Base-by-base conservation (phyloP, 2,329 filamentous ascomycete species). In the Alternaria sp. region DNA sequence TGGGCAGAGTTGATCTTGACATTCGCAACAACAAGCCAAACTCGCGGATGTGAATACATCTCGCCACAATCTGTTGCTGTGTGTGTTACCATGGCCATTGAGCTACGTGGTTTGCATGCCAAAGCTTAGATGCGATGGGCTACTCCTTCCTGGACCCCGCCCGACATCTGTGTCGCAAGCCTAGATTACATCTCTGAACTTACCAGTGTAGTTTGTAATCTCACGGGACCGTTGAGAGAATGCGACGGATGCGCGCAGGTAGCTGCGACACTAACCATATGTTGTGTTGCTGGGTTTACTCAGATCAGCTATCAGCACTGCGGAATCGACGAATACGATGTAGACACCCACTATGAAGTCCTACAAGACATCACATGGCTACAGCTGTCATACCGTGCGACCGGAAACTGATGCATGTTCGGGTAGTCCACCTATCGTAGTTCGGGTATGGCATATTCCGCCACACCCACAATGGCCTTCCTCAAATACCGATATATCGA, bases 321-420 rank as follows among this genome's bases (percentile, higher is more conserved):
- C 16, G 22, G n/a, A 44, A 26, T 32, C 18, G 39, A 43, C 8
- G 12, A 43, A 53, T 28, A 30, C 20, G 14, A 22, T 44, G 43
- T 22, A 49, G 38, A 55, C 26, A 34, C 44, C 30, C n/a, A 20
- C 30, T 5, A 18, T 41, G 32, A 55, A 41, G 42, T 39, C 22
- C 7, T n/a, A 53, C n/a, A 32, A 39, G 26, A 43, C 51, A 43
- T 14, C 7, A 32, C 51, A 55, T 39, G 34, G 34, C 24, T 48
- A 49, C 53, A 41, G 53, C 53, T 55, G 53, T 55, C 53, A 49
- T 12, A 28, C 41, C 26, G 22, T 18, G 26, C 26, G 38, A 32
- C 8, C 16, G 26, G 24, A 18, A 16, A 20, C 16, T 20, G n/a
- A 41, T 41, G 7, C 7, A 32, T 26, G 14, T 34, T n/a, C 38